Conservation (phyloP, 2,329 filamentous ascomycete genomes). For the Colletotrichum eremochloae region DNA sequence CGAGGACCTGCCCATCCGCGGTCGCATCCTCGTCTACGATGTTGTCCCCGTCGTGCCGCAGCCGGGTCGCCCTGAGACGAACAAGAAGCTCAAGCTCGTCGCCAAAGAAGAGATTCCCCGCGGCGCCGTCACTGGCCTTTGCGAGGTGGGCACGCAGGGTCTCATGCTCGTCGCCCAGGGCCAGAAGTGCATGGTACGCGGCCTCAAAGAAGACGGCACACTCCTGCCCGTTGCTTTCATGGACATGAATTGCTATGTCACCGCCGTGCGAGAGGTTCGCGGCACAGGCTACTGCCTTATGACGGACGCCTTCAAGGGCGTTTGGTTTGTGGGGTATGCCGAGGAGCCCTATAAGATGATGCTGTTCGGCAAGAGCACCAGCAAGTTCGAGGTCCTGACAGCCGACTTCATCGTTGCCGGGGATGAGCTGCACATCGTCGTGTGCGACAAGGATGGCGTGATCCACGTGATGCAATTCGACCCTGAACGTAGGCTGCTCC, state of each 20-base stretch:
- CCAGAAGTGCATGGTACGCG: slow-evolving; percentile 96
- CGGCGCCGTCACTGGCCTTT: slow-evolving; percentile 89
- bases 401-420: slow-evolving; percentile 92
- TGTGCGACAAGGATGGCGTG: slow-evolving; percentile 86
- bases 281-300: slow-evolving; percentile 89
- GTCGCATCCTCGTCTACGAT: slow-evolving; percentile 90
- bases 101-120: slow-evolving; percentile 92
- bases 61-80: slow-evolving; percentile 86
- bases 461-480: slow-evolving; percentile 94
- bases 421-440: slow-evolving; percentile 84
- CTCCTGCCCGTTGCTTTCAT: slow-evolving; percentile 95
- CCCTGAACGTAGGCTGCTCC: slow-evolving; percentile 80
- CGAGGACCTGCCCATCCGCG: slow-evolving; percentile 89
- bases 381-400: slow-evolving; percentile 81
- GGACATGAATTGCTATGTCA: slow-evolving; percentile 96
- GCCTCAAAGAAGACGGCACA: slow-evolving; percentile 94
- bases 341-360: slow-evolving; percentile 98
- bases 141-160: slow-evolving; percentile 86
- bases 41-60: slow-evolving; percentile 93
- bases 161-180: slow-evolving; percentile 93
- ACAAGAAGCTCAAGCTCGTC: slow-evolving; percentile 85
- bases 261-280: slow-evolving; percentile 84
- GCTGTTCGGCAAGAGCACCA: slow-evolving; percentile 88
- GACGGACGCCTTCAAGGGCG: slow-evolving; percentile 90
- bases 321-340: slow-evolving; percentile 97